phyloP scores from a whole-genome alignment of 176 grass and related monocot species.

The Phoenix roebelenii region DNA sequence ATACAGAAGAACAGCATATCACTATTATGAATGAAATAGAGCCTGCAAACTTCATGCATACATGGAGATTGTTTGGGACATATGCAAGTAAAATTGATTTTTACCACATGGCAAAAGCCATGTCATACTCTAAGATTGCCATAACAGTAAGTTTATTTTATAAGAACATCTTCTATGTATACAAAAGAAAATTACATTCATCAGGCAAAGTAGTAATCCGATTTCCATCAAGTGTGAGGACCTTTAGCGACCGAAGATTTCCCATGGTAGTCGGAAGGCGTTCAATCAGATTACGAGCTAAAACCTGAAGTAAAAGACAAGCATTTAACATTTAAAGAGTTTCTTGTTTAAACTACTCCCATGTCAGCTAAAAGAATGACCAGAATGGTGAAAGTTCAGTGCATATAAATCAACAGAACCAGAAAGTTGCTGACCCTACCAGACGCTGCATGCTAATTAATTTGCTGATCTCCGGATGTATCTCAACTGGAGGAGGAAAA shows the following conservation, averaged over 20 bases:
- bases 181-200: constrained; percentile 63
- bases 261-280: constrained; percentile 74
- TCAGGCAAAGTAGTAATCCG: constrained; percentile 62
- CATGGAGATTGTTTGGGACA: no score
- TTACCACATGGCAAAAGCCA: no score
- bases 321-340: neutral
- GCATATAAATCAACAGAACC: constrained; percentile 3
- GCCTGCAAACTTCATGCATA: no score
- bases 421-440: constrained; percentile 43
- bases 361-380: no score
- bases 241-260: constrained; percentile 63
- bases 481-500: constrained; percentile 48
- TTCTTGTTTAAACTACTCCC: neutral
- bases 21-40: no score
- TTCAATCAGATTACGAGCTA: constrained; percentile 75
- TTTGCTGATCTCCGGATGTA: constrained; percentile 53
- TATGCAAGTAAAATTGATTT: no score
- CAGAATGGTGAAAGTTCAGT: no score
- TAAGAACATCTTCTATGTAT: no score
- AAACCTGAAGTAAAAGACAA: constrained; percentile 43
- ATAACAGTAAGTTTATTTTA: no score
- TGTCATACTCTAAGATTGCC: no score
- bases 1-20: neutral
- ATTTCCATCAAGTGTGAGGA: constrained; percentile 92
- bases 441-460: constrained; percentile 87